These are phyloP conservation scores for Avena insularis DNA, from an alignment of 176 grass and related monocot genomes.

Conservation along the genomic window DNA sequence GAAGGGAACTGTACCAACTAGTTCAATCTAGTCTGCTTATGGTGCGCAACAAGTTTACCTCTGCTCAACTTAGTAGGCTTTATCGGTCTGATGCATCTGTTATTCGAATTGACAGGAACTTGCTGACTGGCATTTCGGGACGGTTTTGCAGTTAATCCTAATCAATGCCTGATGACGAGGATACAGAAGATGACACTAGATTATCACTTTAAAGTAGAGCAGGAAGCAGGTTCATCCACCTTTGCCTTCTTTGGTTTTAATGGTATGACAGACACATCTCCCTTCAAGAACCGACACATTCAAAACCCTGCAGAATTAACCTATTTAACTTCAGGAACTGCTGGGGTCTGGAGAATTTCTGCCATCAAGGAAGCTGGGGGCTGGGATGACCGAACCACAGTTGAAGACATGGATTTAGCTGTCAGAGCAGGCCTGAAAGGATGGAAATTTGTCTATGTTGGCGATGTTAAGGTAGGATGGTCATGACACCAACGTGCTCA, in stretches of 20 bases:
- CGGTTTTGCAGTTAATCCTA: constrained; percentile 99
- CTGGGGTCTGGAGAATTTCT: constrained; percentile 93
- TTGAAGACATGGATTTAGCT: constrained; percentile 99
- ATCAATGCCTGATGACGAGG: constrained; percentile 91
- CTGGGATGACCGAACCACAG: constrained; percentile 96
- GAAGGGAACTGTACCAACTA: not conserved
- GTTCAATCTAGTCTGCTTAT: not conserved
- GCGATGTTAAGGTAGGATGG: constrained; percentile 76
- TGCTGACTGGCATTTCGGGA: constrained; percentile 98
- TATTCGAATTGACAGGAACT: constrained; percentile 89
- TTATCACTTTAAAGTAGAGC: constrained; percentile 99
- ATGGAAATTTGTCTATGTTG: constrained; percentile 94
- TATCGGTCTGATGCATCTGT: constrained; percentile 70
- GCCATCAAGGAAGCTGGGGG: constrained; percentile 87
- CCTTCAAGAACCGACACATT: not conserved
- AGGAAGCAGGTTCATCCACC: constrained; percentile 85
- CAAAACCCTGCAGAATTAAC: constrained; percentile 4
- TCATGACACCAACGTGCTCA: constrained; percentile 8
- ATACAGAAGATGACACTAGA: constrained; percentile 98
- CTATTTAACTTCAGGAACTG: constrained; percentile 72
- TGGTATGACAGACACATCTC: constrained; percentile 55
- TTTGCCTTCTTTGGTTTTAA: constrained; percentile 99
- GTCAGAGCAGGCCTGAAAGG: constrained; percentile 83
- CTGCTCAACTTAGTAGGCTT: constrained; percentile 35
- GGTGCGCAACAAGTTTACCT: not conserved